A percentile compares a stretch with the other conserved stretches of the same genome.
Evolutionary conservation across 1,284 basidiomycete genomes (phyloP).

Genomic region (Clitocybe nebularis): DNA sequence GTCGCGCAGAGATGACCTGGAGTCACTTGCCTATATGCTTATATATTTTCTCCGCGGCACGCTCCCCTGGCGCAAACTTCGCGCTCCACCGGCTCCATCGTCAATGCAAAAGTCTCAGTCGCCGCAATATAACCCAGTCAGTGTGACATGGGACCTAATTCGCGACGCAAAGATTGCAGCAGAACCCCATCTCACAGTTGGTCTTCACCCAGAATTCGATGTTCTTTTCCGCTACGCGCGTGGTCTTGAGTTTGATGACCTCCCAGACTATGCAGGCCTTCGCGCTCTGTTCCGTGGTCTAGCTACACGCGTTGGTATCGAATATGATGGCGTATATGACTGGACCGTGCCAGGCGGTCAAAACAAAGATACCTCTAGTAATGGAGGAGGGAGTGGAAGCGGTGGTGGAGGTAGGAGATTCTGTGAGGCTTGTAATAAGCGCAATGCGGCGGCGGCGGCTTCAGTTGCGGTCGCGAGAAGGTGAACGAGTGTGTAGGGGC

Average conservation of each 20-base stretch:
- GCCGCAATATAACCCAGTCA: constrained; percentile 52
- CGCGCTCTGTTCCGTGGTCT: constrained; percentile 75
- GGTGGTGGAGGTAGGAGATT: constrained; percentile 26
- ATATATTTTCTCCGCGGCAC: constrained; percentile 91
- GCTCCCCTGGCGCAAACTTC: constrained; percentile 86
- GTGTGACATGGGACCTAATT: constrained; percentile 78
- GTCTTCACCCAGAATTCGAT: constrained; percentile 85
- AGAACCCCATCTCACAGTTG: constrained; percentile 69
- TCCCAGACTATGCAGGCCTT: constrained; percentile 87
- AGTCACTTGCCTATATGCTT: constrained; percentile 89
- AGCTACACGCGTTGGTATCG: constrained; percentile 47
- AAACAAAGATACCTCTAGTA: constrained; percentile 9
- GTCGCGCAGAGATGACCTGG: constrained; percentile 88
- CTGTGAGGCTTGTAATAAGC: constrained; percentile 34
- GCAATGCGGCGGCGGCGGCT: constrained; percentile 10
- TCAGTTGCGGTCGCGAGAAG: constrained; percentile 3
- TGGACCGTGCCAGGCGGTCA: constrained; percentile 30
- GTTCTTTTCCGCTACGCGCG: constrained; percentile 83
- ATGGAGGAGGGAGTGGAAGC: constrained; percentile 22
- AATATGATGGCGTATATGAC: constrained; percentile 51
- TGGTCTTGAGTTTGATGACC: constrained; percentile 84
- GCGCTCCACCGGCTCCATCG: constrained; percentile 43
- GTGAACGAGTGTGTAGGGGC: background rate
- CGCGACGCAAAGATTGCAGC: constrained; percentile 63
- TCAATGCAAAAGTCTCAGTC: background rate